Evolutionary conservation across 179 eudicot species (phyloP).

Genomic region (Beta lomatogona): DNA sequence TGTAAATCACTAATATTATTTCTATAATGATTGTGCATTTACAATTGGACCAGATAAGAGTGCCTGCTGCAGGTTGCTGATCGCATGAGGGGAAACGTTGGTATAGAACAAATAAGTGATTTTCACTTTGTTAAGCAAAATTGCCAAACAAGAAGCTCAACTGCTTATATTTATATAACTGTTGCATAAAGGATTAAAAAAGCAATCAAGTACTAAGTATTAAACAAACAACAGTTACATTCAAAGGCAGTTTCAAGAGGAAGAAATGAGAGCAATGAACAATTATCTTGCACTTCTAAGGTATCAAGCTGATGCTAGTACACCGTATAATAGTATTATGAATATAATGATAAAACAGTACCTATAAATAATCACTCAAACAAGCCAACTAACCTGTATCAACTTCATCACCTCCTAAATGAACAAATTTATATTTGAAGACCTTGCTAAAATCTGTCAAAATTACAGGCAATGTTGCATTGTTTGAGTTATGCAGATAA

Average conservation of each 20-base stretch:
- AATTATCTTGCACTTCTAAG: neutral
- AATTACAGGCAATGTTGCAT: neutral
- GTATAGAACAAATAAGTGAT: neutral
- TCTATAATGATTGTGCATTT: neutral
- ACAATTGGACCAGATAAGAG: neutral
- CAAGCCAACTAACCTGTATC: constrained; percentile 62
- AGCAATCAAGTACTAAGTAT: neutral
- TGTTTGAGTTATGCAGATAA: neutral
- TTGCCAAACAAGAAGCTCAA: neutral
- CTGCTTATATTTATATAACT: neutral
- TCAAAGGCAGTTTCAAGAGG: neutral
- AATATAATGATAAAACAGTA: neutral
- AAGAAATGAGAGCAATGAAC: neutral
- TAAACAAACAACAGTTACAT: neutral
- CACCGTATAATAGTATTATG: neutral
- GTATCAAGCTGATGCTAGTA: neutral
- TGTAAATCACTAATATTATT: neutral
- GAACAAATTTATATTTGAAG: constrained; percentile 78
- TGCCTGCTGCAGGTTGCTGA: neutral
- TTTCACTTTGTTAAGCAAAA: neutral
- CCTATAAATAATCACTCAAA: neutral
- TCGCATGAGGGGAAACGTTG: neutral
- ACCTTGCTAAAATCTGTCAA: constrained; percentile 89
- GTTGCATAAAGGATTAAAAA: neutral
- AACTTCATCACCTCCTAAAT: constrained; percentile 98